Base-by-base conservation (phyloP, 352 stramenopile species). In the Phytophthora citricola region DNA sequence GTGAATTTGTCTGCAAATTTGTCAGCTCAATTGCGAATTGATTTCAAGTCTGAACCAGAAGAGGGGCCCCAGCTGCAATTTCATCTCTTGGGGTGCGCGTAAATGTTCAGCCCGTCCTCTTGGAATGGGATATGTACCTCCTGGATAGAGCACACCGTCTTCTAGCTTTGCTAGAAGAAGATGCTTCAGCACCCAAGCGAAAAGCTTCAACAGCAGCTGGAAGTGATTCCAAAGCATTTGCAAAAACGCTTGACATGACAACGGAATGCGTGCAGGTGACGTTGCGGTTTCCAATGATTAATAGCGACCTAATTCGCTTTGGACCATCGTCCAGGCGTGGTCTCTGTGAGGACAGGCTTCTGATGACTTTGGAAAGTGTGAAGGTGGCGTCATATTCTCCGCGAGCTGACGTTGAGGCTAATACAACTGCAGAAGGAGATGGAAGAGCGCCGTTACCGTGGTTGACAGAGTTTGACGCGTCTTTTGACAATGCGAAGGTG, bases 91-190 rank as follows among this genome's bases (percentile, higher is more conserved):
- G 75, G 8, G 61, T 94, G n/a, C 77, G 84, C 53, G 71, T 94
- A 39, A 89, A 91, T 40, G 70, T 79, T 3, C 89, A 94, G 32
- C 87, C 89, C 5, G 70, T 96, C 41, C 53, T 93, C 2, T 50
- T 96, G 9, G 89, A 96, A 73, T 94, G 77, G 78, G 89, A 96
- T 76, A 93, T 95, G 87, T 89, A 93, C 66, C 64, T 96, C 36
- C 69, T 96, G 20, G 83, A 95, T 66, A 81, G 89, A 50, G 76
- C 85, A 1, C 79, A 93, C 59, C 79, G 83, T 14, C 66, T 92
- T 38, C 79, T 94, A 75, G 83, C 85, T 22, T 46, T 94, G 22
- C 58, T 94, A 57, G 85, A 95, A 70, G 80, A 91, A 40, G 71
- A 73, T 56, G 39, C 58, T 24, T 63, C 66, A 5, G 7, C 24